Evolutionary conservation across 2,329 filamentous ascomycete species (phyloP).

Genomic region (Aurifilum marmelostoma): DNA sequence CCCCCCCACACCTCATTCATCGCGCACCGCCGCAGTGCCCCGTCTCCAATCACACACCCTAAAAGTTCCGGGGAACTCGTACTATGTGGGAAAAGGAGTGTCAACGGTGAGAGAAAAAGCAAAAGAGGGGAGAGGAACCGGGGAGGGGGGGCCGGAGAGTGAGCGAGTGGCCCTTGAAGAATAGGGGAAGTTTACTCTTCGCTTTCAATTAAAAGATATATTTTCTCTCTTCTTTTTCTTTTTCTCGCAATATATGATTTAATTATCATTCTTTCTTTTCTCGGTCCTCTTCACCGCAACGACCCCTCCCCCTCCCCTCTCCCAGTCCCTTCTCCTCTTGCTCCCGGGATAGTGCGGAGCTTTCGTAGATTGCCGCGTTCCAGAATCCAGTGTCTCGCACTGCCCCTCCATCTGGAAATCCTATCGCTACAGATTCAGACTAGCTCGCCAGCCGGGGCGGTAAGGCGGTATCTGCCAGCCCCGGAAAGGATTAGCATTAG

Average conservation of each 20-base stretch:
- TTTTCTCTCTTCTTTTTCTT: too few relatives aligned
- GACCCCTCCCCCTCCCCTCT: not conserved
- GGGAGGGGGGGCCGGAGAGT: not conserved
- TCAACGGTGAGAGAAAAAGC: not conserved
- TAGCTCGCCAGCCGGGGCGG: conserved; percentile 50
- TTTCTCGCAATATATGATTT: not conserved
- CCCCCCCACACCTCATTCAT: conserved; percentile 13
- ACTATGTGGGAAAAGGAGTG: conserved; percentile 4
- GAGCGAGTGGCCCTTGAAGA: not conserved
- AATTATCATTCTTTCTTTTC: not conserved
- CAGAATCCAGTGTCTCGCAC: conserved; percentile 15
- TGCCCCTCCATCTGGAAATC: conserved; percentile 14
- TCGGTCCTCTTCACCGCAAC: conserved; percentile 8
- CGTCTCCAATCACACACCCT: conserved; percentile 8
- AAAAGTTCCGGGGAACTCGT: not conserved
- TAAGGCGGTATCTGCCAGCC: conserved; percentile 37
- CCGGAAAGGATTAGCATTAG: conserved; percentile 13
- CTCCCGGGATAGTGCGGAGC: conserved; percentile 5
- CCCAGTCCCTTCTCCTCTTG: not conserved
- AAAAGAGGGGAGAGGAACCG: not conserved
- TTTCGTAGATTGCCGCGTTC: conserved; percentile 17
- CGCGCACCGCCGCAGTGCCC: conserved; percentile 4
- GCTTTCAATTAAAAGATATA: not conserved
- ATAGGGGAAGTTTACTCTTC: conserved; percentile 2
- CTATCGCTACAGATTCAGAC: conserved; percentile 42